Evolutionary conservation across 805 yeast species (phyloP), one percentile per base, ranked within the genome.

Genomic region (Yamadazyma laniorum): DNA sequence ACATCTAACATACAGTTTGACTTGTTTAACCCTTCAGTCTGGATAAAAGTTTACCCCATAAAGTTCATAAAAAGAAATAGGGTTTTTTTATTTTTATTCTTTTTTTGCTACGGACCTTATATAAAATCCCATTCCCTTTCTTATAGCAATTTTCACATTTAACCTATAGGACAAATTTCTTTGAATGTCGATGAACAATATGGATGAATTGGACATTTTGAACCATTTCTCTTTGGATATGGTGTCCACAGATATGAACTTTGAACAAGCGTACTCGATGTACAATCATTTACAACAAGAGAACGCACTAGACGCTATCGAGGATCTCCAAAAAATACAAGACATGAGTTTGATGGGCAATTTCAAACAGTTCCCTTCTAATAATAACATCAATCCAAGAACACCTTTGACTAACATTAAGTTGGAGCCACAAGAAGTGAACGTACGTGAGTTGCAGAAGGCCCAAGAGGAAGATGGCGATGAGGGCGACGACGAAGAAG

Each of bases 181-280:
- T 9, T 7, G 9, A 21, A 21, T 21, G 23, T 21, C 23, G 6
- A 21, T 26, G 15, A 26, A 26, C 29, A 26, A 6, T 9, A 34
- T 39, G 38, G 42, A 39, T 15, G 38, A 39, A 14, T 21, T 39
- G 25, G 42, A 39, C 19, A 19, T 32, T 18, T 35, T 39, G 15
- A 43, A 43, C 22, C 34, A 46, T 29, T 46, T 46, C 37, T 46
- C 50, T 2, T 46, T 46, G 34, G 50, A 46, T 30, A 46, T 46
- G 50, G 50, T 46, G 5, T 46, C 50, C 18, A 46, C 50, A 37
- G 72, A 67, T 52, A 67, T 67, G 72, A 67, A 67, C 38, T 68
- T 69, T 37, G 73, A 69, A 55, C 71, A 67, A 52, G 72, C 72
- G 9, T 69, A 66, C 44, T 45, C 55, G 23, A 60, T 65, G 64